A percentile compares a stretch with the other conserved stretches of the same genome.
phyloP scores from a whole-genome alignment of 192 early-diverging fungal species.

The Rhizophlyctis rosea region DNA sequence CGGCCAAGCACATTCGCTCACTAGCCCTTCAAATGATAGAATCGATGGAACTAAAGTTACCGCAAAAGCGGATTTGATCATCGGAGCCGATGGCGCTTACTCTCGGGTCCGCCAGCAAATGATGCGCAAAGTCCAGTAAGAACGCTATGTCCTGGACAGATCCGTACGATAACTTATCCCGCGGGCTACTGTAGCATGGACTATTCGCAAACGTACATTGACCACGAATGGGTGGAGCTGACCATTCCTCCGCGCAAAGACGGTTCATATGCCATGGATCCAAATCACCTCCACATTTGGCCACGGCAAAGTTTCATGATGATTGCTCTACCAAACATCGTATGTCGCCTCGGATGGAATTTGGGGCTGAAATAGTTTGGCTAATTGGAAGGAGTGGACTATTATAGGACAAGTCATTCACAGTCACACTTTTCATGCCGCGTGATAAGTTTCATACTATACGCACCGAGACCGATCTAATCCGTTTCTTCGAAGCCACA shows the following conservation, averaged over 20 bases:
- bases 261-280: slow-evolving; percentile 80
- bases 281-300: slow-evolving; percentile 96
- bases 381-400: no score
- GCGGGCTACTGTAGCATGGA: slow-evolving; percentile 56
- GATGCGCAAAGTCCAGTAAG: slow-evolving; percentile 71
- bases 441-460: slow-evolving; percentile 75
- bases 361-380: no score
- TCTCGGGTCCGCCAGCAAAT: slow-evolving; percentile 75
- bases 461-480: slow-evolving; percentile 56
- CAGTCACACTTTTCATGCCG: slow-evolving; percentile 96
- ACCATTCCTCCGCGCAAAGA: slow-evolving; percentile 68
- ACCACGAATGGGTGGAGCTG: slow-evolving; percentile 89
- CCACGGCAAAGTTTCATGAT: slow-evolving; percentile 95
- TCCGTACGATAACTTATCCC: not conserved
- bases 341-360: slow-evolving; percentile 36
- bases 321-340: slow-evolving; percentile 93
- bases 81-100: slow-evolving; percentile 89
- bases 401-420: slow-evolving; percentile 83
- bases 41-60: slow-evolving; percentile 37
- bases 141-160: not conserved
- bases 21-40: slow-evolving; percentile 17
- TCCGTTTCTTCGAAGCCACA: slow-evolving; percentile 67
- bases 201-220: slow-evolving; percentile 85
- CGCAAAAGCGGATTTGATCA: slow-evolving; percentile 68
- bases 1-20: not conserved